Base-by-base conservation (phyloP, 148 eudicot genomes). In the Agrostemma githago region DNA sequence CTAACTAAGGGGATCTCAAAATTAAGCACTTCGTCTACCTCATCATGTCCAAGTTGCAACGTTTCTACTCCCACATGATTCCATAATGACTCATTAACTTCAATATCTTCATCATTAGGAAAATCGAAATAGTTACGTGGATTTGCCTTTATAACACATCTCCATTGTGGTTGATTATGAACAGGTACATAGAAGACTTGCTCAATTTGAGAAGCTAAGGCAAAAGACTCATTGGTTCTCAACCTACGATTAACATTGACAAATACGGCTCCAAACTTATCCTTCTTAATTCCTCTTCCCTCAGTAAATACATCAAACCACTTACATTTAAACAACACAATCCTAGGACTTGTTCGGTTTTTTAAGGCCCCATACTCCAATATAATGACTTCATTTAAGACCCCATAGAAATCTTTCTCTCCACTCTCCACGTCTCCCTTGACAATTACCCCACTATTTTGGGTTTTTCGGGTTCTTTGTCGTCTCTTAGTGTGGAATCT, bases 161-260 rank as follows among this genome's bases (percentile, higher is more conserved):
- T 61, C 76, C 76, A 73, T 9, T 73, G 68, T 21, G 68, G 58
- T 21, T 73, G 17, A 42, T 43, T 20, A 42, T 72, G 75, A 42
- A 34, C 14, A 0, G 41, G 1, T 5, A 71, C 40, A 62, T 43
- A 44, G 14, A 42, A 73, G 1, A 62, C 76, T 61, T 73, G 68
- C 8, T 43, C 15, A 43, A 44, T 17, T 20, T 60, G 60, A 21
- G n/a, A 62, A 0, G 76, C 66, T 44, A 73, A 62, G 6, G 41
- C 58, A 61, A 62, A 62, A 1, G 76, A 2, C 42, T 73, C 76
- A 73, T 21, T 73, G 12, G 59, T 73, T 62, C 46, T 37, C 5
- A 73, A 34, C 40, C 10, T 62, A 21, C 68, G 59, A n/a, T 41
- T 43, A 4, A 62, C 26, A 62, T 73, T 73, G 39, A 73, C 57